Conservation (phyloP, 805 yeast genomes). For the Teunomyces atbi region DNA sequence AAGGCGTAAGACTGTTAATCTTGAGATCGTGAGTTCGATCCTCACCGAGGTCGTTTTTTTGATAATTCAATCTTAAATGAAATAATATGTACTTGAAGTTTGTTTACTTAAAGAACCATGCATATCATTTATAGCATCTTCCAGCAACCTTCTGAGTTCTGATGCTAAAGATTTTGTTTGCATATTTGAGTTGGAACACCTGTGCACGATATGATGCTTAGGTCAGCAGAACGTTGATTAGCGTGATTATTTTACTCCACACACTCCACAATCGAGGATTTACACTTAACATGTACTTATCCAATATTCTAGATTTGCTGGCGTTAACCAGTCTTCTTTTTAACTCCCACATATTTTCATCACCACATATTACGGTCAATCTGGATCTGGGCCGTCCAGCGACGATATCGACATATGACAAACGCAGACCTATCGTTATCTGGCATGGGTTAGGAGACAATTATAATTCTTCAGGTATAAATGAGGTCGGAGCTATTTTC, state of each 20-base stretch:
- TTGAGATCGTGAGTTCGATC: constrained; percentile 19
- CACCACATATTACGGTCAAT: neutral
- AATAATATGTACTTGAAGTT: too few species aligned
- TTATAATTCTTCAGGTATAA: constrained; percentile 61
- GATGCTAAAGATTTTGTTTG: too few species aligned
- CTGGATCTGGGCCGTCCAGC: too few species aligned
- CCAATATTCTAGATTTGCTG: neutral
- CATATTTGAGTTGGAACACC: too few species aligned
- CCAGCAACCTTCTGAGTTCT: too few species aligned
- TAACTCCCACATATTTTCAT: neutral
- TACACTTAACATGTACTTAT: neutral
- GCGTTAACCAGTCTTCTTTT: neutral
- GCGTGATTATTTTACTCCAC: too few species aligned
- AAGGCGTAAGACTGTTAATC: constrained; percentile 20
- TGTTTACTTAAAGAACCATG: too few species aligned
- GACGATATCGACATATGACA: neutral
- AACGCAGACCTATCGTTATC: constrained; percentile 53
- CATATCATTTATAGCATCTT: too few species aligned
- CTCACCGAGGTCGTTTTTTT: constrained; percentile 15
- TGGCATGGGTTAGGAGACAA: constrained; percentile 89
- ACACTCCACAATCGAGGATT: too few species aligned
- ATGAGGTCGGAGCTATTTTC: constrained; percentile 42
- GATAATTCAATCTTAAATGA: too few species aligned
- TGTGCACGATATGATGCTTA: too few species aligned
- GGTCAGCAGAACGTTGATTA: too few species aligned